Evolutionary conservation across 768 basidiomycete species (phyloP), one percentile per base, ranked within the genome.

Genomic region (Calocybe cyanea): DNA sequence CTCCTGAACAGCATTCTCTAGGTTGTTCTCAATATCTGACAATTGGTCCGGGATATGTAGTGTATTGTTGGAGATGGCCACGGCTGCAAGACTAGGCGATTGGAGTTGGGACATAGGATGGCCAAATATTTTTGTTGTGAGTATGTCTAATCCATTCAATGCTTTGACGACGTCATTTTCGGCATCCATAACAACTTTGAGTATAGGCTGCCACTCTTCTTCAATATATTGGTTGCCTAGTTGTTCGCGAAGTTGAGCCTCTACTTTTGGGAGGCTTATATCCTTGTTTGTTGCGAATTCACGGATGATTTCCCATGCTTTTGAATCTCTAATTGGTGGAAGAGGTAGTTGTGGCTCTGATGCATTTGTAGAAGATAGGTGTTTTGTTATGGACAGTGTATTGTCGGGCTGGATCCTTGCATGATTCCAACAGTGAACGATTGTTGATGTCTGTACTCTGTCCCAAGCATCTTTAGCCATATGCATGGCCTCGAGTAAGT

Each of bases 391-490:
- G n/a, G n/a, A n/a, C n/a, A n/a, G n/a, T n/a, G n/a, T n/a, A n/a
- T n/a, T n/a, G n/a, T n/a, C n/a, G n/a, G 31, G 31, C 9, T 49
- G 48, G 23, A 66, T 69, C 17, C 46, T 42, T 9, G 65, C 62
- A 39, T 70, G 62, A n/a, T 49, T 41, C 68, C 68, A 69, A 45
- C 70, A 71, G 48, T 68, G 54, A 24, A 44, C 17, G 38, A 71
- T 69, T 13, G 67, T 69, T n/a, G 43, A 38, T 0, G 50, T 13
- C 23, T 48, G 32, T n/a, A 71, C 53, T 7, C 35, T 23, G 7
- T 58, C 33, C 67, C 71, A 72, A 3, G 65, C 63, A 10, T 55
- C 45, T 28, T 57, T 46, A 1, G 54, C 60, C 54, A 71, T 59
- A 7, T 48, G 45, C 61, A 73, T 69, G 3, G 54, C 64, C 41